Base-by-base conservation (phyloP, 176 grass and related monocot species). In the Oryza meridionalis region DNA sequence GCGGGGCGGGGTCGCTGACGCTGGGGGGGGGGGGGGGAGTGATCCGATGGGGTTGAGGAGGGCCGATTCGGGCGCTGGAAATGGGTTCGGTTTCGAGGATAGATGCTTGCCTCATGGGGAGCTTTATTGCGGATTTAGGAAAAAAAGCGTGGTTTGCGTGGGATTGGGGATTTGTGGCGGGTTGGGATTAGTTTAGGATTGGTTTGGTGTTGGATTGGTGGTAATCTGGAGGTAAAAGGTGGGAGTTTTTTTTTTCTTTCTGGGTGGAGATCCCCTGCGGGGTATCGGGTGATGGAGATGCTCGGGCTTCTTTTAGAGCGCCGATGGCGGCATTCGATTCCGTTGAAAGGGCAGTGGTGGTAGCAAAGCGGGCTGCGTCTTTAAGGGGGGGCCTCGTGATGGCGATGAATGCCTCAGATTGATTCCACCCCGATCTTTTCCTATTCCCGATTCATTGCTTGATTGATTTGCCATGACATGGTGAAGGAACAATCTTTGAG, bases 251-350 rank as follows among this genome's bases (percentile, higher is more conserved):
- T 6, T 21, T 35, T 35, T 0, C 33, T 35, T 35, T 5, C 33
- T 45, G 17, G n/a, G 51, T 47, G 73, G 75, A 90, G 79, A 88
- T 67, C 65, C 65, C 79, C 43, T 38, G 75, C 35, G n/a, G 53
- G 67, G 75, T 65, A 84, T 86, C 70, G 50, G 76, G 12, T 77
- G 86, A 90, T 67, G 81, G 81, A 8, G 78, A 82, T 70, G 69
- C 29, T 49, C 47, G 37, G 37, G 13, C 70, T 40, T 44, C 78
- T 61, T 88, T 79, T 78, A 75, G 37, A 75, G 37, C 3, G 49
- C 64, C 38, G 38, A 75, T 78, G 62, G 76, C 45, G 55, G 76
- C 76, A 81, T 89, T 91, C 55, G 80, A 78, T 94, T 89, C 80
- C 67, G 31, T 13, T 24, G 42, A 81, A 90, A 86, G 72, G 75